These are phyloP conservation scores for Cyclotella kingstonii DNA, from an alignment of 108 stramenopile genomes.

Conservation along the genomic window DNA sequence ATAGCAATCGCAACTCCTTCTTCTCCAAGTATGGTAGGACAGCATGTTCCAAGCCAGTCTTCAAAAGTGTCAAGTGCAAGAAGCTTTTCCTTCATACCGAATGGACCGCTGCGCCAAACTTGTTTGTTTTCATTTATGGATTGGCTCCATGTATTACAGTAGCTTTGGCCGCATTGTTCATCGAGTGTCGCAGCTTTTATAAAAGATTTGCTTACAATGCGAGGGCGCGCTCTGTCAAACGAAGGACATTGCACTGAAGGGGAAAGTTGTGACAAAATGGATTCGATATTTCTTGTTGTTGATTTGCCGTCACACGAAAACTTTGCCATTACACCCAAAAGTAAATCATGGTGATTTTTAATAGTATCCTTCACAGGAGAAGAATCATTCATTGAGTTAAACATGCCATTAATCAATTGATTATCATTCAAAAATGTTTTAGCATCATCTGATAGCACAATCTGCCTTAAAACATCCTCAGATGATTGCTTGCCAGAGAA, in stretches of 20 bases:
- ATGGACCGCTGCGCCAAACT: conserved; percentile 81
- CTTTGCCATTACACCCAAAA: neutral
- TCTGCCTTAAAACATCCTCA: conserved; percentile 56
- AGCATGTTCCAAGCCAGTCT: conserved; percentile 79
- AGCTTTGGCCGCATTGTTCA: neutral
- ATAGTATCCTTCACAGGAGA: neutral
- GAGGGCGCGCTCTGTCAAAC: conserved; percentile 31
- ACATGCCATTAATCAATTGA: neutral
- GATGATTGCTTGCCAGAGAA: conserved; percentile 53
- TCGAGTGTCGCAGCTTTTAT: conserved; percentile 19
- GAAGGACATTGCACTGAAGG: conserved; percentile 63
- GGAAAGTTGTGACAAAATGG: conserved; percentile 56
- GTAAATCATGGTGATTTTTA: conserved; percentile 7
- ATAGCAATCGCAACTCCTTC: conserved; percentile 73
- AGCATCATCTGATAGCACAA: conserved; percentile 19
- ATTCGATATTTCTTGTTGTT: neutral
- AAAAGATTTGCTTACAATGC: conserved; percentile 50
- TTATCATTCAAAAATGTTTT: neutral
- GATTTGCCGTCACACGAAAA: conserved; percentile 6
- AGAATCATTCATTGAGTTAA: too few relatives aligned
- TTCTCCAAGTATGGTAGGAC: conserved; percentile 72
- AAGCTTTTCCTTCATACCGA: conserved; percentile 63
- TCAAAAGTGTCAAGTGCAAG: conserved; percentile 67
- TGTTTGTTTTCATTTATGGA: conserved; percentile 57
- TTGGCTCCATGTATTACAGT: conserved; percentile 30